Conservation (phyloP, 140 eudicot species). For the Stevia rebaudiana region DNA sequence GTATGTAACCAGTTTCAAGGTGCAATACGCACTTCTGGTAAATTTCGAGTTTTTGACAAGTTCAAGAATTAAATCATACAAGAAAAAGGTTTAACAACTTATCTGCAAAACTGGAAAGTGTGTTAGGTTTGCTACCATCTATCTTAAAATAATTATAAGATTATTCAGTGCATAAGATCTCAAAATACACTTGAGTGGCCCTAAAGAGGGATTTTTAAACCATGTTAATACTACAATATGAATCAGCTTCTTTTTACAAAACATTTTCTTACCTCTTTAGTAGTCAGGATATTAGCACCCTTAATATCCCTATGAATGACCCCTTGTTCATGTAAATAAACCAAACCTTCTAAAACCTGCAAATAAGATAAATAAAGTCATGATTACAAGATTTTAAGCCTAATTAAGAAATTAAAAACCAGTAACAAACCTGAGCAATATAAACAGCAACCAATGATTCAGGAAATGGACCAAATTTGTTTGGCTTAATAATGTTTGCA, state of each 20-base stretch:
- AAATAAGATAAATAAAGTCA: background rate
- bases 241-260: background rate
- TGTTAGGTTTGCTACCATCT: background rate
- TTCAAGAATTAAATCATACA: background rate
- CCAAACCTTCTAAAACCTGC: slow-evolving; percentile 95
- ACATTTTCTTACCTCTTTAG: slow-evolving; percentile 63
- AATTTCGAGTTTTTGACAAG: background rate
- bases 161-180: background rate
- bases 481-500: slow-evolving; percentile 89
- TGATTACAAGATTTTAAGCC: slow-evolving; percentile 7
- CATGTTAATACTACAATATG: background rate
- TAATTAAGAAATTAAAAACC: background rate
- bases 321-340: slow-evolving; percentile 94
- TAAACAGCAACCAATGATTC: slow-evolving; percentile 80
- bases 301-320: slow-evolving; percentile 97
- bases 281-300: slow-evolving; percentile 96
- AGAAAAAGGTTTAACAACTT: background rate
- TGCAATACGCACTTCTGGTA: background rate
- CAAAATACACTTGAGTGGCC: background rate
- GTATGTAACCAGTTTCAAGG: slow-evolving; percentile 6
- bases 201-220: background rate
- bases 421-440: slow-evolving; percentile 78
- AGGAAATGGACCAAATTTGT: slow-evolving; percentile 92
- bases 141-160: background rate
- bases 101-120: background rate